Base-by-base conservation (phyloP, 192 early-diverging fungal species). In the Physocladia obscura region DNA sequence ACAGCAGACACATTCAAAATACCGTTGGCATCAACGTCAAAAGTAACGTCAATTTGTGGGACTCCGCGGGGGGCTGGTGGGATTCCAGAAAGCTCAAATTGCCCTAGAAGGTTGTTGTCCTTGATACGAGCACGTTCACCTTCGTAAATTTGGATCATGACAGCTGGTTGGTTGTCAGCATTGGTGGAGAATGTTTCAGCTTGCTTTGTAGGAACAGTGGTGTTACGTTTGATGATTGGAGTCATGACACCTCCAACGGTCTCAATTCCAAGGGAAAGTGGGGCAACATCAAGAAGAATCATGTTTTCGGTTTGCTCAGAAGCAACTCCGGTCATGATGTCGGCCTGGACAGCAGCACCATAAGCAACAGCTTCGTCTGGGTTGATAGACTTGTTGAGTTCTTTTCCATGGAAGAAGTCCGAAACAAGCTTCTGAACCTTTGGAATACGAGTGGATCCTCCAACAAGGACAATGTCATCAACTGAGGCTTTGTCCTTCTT, bases 191-290 rank as follows among this genome's bases (percentile, higher is more conserved):
- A 98, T 74, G 88, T 88, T 83, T 98, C 92, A 47, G 93, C 93
- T 90, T 97, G 96, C 86, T 98, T 97, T 84, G 92, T 92, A 49
- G 95, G 94, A 62, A 97, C 88, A 56, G 94, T 95, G 73, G 94
- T 96, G 90, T 97, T 98, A 69, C 94, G 92, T 86, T 93, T 93
- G 88, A 97, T 96, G 67, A 98, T 88, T 49, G 92, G 78, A 64
- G 94, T 96, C 94, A 98, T 95, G 83, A 96, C 94, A 81, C 97
- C 97, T 74, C 95, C 95, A 67, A 94, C 94, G 57, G 95, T 96
- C 84, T 97, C 95, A 81, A 97, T 96, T 87, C 96, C 95, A 78
- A 97, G 88, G 52, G 94, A 94, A 71, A 97, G 93, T 65, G 96
- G 94, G 49, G 95, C 91, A 55, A 96, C 94, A 76, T 98, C 96